Evolutionary conservation across 1,284 basidiomycete genomes (phyloP).

Genomic region (Leccinum subrobustum): DNA sequence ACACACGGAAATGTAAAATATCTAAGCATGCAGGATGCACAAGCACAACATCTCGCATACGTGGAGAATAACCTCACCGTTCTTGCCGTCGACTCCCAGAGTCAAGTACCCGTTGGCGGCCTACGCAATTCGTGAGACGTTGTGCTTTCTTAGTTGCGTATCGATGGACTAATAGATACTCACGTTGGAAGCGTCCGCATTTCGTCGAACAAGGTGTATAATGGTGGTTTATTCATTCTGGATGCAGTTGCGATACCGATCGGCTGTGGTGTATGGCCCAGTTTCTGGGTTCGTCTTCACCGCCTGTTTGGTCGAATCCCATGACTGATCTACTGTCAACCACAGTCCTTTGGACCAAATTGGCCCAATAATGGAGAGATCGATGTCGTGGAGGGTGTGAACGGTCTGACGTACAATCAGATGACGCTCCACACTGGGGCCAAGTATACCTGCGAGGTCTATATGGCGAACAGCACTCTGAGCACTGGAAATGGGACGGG

Average conservation of each 20-base stretch:
- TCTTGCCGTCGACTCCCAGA: conserved; percentile 60
- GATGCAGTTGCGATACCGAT: conserved; percentile 74
- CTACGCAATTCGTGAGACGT: conserved; percentile 62
- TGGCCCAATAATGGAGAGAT: conserved; percentile 75
- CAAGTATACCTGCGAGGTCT: conserved; percentile 13
- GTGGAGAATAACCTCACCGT: conserved; percentile 48
- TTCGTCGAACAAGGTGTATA: conserved; percentile 59
- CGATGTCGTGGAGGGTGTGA: conserved; percentile 71
- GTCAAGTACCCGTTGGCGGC: conserved; percentile 46
- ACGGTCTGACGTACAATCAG: conserved; percentile 56
- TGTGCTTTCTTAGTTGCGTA: conserved; percentile 7
- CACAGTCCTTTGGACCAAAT: conserved; percentile 48
- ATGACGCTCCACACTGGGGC: conserved; percentile 64
- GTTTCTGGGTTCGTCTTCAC: conserved; percentile 48
- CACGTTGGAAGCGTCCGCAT: conserved; percentile 59
- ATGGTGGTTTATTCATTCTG: conserved; percentile 70
- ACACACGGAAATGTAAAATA: conserved; percentile 65
- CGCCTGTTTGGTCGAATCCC: background rate
- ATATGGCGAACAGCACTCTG: background rate
- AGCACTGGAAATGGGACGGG: background rate
- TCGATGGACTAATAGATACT: conserved; percentile 15
- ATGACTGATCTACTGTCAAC: background rate
- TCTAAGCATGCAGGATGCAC: conserved; percentile 44
- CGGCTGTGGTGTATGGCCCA: conserved; percentile 78
- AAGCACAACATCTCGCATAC: conserved; percentile 51